These are phyloP conservation scores for Podila horticola DNA, from an alignment of 192 early-diverging fungal genomes.

Conservation along the genomic window DNA sequence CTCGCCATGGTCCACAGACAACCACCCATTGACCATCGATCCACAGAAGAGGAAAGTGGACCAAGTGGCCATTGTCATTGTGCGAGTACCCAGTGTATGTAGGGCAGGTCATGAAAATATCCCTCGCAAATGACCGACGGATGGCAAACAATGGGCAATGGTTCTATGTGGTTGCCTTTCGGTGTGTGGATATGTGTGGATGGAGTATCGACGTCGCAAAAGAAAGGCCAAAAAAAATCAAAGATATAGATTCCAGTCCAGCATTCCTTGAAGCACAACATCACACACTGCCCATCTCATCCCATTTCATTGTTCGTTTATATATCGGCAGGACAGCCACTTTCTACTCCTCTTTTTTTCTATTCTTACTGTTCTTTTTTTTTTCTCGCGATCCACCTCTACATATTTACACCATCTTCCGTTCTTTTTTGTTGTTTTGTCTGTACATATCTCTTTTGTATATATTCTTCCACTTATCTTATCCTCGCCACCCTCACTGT, in stretches of 20 bases:
- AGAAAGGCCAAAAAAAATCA: background rate
- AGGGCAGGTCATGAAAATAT: no score
- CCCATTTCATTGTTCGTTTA: slow-evolving; percentile 2
- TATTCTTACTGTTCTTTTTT: background rate
- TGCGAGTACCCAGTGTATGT: no score
- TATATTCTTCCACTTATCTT: background rate
- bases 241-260: background rate
- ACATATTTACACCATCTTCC: no score
- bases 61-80: no score
- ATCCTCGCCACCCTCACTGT: slow-evolving; percentile 6
- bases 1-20: background rate
- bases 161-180: no score
- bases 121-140: no score
- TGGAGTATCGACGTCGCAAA: background rate
- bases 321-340: background rate
- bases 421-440: background rate
- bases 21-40: background rate
- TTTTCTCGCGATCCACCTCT: slow-evolving; percentile 3
- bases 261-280: slow-evolving; percentile 1
- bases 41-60: no score
- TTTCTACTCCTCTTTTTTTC: background rate
- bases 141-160: no score
- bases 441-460: background rate
- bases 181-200: background rate
- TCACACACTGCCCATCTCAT: background rate